These are phyloP conservation scores for Nicotiana attenuata DNA, from an alignment of 257 asterid species.

Conservation along the genomic window DNA sequence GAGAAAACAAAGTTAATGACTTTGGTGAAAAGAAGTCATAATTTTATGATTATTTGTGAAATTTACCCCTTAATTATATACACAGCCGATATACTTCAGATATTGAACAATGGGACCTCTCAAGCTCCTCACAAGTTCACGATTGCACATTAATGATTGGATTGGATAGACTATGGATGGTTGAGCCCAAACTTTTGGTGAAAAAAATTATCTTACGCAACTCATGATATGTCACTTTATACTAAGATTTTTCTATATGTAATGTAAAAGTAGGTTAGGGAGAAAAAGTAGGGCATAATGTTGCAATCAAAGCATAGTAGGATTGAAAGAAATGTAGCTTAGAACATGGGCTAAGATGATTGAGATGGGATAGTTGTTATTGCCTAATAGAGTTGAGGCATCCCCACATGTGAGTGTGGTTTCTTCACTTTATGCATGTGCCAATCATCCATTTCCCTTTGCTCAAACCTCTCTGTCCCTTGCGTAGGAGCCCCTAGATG, in stretches of 20 bases:
- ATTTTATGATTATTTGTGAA: no score
- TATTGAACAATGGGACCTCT: background rate
- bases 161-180: background rate
- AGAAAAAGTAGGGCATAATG: constrained; percentile 16
- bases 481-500: no score
- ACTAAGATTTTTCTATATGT: background rate
- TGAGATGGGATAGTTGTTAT: constrained; percentile 27
- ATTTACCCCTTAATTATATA: no score
- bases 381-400: constrained; percentile 30
- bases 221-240: constrained; percentile 18
- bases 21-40: no score
- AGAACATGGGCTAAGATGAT: constrained; percentile 31
- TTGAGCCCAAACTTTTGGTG: constrained; percentile 5
- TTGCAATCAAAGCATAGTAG: constrained; percentile 15
- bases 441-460: constrained; percentile 13
- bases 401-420: constrained; percentile 15
- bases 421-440: constrained; percentile 38
- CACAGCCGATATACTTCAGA: background rate
- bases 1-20: no score
- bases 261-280: background rate
- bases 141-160: background rate
- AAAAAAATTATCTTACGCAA: constrained; percentile 6
- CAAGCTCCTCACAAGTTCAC: background rate
- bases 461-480: constrained; percentile 7
- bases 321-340: constrained; percentile 6